These are phyloP conservation scores for Kodamaea arcana DNA, from an alignment of 1,139 yeast species.

Conservation along the genomic window DNA sequence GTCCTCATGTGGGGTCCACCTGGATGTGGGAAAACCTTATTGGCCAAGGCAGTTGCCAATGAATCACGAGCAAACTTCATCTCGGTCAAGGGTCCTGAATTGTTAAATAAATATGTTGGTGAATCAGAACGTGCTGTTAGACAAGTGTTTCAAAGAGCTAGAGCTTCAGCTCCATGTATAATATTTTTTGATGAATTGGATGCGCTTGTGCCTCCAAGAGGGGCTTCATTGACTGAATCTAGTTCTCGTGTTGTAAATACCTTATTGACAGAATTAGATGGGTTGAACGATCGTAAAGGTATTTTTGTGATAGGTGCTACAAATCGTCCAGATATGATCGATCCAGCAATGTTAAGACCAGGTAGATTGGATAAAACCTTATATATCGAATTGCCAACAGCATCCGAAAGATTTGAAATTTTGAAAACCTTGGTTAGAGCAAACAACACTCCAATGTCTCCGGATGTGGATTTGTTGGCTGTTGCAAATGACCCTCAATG, in stretches of 20 bases:
- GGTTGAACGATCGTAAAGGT: slow-evolving; percentile 87
- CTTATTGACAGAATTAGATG: slow-evolving; percentile 87
- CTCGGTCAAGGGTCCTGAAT: slow-evolving; percentile 94
- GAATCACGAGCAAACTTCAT: slow-evolving; percentile 96
- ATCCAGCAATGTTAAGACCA: slow-evolving; percentile 96
- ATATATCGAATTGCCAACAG: slow-evolving; percentile 83
- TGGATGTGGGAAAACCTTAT: slow-evolving; percentile 94
- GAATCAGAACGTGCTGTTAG: slow-evolving; percentile 94
- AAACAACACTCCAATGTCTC: slow-evolving; percentile 72
- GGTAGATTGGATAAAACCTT: slow-evolving; percentile 93
- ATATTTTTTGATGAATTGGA: slow-evolving; percentile 95
- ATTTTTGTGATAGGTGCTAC: slow-evolving; percentile 96
- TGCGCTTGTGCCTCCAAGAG: slow-evolving; percentile 93
- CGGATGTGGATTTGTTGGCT: slow-evolving; percentile 52
- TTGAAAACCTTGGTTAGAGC: slow-evolving; percentile 68
- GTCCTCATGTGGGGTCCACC: slow-evolving; percentile 99
- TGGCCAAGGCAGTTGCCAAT: slow-evolving; percentile 98
- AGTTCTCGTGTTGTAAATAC: slow-evolving; percentile 95
- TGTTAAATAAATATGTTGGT: slow-evolving; percentile 92
- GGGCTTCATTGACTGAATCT: slow-evolving; percentile 80
- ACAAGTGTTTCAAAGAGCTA: slow-evolving; percentile 89
- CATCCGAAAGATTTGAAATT: slow-evolving; percentile 75
- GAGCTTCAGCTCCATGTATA: slow-evolving; percentile 93
- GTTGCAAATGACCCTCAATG: slow-evolving; percentile 78
- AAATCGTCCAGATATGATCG: slow-evolving; percentile 96